Conservation (phyloP, 495 filamentous ascomycete species). For the Xylaria palmicola region DNA sequence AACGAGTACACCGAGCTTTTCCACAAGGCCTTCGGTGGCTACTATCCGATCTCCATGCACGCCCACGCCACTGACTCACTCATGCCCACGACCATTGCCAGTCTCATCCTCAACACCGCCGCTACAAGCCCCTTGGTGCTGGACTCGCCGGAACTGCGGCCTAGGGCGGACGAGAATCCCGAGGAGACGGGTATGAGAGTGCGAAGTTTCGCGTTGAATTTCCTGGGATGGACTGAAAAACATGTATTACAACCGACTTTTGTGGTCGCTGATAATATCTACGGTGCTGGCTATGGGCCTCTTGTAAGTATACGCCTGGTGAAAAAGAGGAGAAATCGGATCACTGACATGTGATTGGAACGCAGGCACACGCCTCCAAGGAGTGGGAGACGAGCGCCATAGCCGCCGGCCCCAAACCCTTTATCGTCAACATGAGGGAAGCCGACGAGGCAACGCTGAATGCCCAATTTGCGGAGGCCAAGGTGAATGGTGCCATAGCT, state of each 20-base stretch:
- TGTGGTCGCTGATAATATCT: conserved; percentile 8
- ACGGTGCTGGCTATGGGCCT: conserved; percentile 9
- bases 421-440: conserved; percentile 10
- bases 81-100: conserved; percentile 9
- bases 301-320: background rate
- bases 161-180: background rate
- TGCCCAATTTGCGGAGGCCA: conserved; percentile 13
- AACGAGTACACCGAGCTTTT: conserved; percentile 16
- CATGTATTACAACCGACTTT: conserved; percentile 6
- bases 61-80: conserved; percentile 13
- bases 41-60: conserved; percentile 19
- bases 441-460: conserved; percentile 3
- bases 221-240: conserved; percentile 7
- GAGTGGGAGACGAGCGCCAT: conserved; percentile 10
- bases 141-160: background rate
- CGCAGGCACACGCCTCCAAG: background rate
- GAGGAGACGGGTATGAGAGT: conserved; percentile 9
- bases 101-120: conserved; percentile 10
- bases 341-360: background rate
- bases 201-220: background rate
- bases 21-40: conserved; percentile 5
- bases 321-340: background rate
- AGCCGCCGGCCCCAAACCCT: conserved; percentile 7
- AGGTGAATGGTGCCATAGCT: conserved; percentile 33
- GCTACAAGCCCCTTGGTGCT: conserved; percentile 4